Conservation (phyloP, 805 yeast species). For the Candida awuae region DNA sequence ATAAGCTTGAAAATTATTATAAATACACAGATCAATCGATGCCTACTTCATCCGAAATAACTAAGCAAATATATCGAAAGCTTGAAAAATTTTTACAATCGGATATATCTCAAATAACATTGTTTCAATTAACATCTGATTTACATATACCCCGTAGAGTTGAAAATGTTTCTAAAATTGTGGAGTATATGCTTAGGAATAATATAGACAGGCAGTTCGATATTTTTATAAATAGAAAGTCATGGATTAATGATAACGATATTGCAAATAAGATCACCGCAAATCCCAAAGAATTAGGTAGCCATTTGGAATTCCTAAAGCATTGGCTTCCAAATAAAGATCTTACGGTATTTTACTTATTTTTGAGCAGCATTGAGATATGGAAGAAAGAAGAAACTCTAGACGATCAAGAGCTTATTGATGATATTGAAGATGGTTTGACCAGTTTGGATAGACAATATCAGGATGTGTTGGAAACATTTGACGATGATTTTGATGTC, state of each 20-base stretch:
- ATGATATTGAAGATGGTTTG: background rate
- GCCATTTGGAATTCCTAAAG: background rate
- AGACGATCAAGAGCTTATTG: background rate
- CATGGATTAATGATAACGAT: background rate
- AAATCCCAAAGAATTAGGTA: background rate
- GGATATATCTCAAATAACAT: background rate
- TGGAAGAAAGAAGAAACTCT: slow-evolving; percentile 2
- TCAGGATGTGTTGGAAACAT: slow-evolving; percentile 6
- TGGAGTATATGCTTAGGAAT: slow-evolving; percentile 3
- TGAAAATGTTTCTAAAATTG: slow-evolving; percentile 7
- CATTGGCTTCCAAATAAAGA: background rate
- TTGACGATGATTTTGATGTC: slow-evolving; percentile 12
- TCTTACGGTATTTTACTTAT: slow-evolving; percentile 5
- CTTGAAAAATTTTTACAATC: slow-evolving; percentile 1
- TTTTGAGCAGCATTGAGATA: slow-evolving; percentile 6
- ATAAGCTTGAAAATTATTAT: background rate
- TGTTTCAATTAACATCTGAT: background rate
- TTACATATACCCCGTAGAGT: slow-evolving; percentile 7
- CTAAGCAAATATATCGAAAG: slow-evolving; percentile 1
- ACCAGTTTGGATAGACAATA: slow-evolving; percentile 7
- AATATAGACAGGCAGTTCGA: background rate
- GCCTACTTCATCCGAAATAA: slow-evolving; percentile 1
- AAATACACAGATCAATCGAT: background rate
- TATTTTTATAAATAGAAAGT: background rate
- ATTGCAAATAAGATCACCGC: background rate